phyloP scores from a whole-genome alignment of 116 monocot species.

The Zostera marina region DNA sequence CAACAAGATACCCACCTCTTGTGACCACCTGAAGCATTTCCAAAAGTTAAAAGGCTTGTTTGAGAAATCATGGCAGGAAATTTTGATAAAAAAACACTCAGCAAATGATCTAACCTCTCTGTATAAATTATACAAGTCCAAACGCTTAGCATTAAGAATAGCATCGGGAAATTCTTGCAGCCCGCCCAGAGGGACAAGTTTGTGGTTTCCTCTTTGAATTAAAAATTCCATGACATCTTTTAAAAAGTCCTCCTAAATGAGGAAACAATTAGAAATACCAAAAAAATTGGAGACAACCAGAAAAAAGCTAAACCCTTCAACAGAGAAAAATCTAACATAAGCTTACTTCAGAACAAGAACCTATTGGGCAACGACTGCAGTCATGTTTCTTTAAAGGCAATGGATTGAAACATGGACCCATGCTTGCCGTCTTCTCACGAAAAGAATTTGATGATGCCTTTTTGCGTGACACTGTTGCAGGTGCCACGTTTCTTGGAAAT shows the following conservation, averaged over 20 bases:
- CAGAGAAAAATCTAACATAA: neutral
- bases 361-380: constrained; percentile 51
- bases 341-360: constrained; percentile 71
- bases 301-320: neutral
- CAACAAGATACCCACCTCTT: constrained; percentile 92
- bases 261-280: neutral
- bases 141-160: constrained; percentile 85
- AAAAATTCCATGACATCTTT: constrained; percentile 92
- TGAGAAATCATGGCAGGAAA: neutral
- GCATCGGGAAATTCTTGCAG: constrained; percentile 93
- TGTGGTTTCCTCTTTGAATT: constrained; percentile 59
- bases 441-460: constrained; percentile 52
- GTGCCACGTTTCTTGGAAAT: constrained; percentile 21
- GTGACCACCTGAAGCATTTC: constrained; percentile 72
- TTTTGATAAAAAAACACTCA: neutral
- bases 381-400: constrained; percentile 90
- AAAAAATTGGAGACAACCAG: neutral
- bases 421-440: constrained; percentile 29
- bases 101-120: constrained; percentile 48
- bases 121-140: constrained; percentile 84
- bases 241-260: constrained; percentile 74
- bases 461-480: constrained; percentile 37
- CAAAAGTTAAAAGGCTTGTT: neutral
- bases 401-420: constrained; percentile 62
- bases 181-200: constrained; percentile 88